phyloP scores from a whole-genome alignment of 2,329 filamentous ascomycete species.

The Arachnomyces sp. region DNA sequence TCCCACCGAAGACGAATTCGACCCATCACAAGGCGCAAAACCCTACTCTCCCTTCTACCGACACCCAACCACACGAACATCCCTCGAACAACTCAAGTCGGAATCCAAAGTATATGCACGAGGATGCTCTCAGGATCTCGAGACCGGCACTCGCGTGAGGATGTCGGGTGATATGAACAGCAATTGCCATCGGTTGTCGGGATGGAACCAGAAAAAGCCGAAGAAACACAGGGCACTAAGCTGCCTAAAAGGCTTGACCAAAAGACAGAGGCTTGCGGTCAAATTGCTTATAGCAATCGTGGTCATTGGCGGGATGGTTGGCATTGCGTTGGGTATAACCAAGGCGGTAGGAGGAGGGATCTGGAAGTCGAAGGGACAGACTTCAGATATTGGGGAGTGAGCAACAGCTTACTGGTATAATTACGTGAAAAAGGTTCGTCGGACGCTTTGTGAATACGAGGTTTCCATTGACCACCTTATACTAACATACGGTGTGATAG shows the following conservation, averaged over 20 bases:
- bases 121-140: not conserved
- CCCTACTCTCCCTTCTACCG: conserved; percentile 39
- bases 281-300: conserved; percentile 36
- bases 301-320: conserved; percentile 36
- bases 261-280: conserved; percentile 29
- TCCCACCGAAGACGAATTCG: conserved; percentile 22
- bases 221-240: conserved; percentile 18
- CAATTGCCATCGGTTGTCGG: conserved; percentile 3
- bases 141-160: conserved; percentile 10
- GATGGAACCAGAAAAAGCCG: conserved; percentile 8
- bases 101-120: conserved; percentile 9
- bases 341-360: conserved; percentile 37
- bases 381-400: conserved; percentile 18
- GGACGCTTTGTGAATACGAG: not conserved
- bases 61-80: conserved; percentile 28
- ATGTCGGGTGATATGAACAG: conserved; percentile 9
- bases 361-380: conserved; percentile 30
- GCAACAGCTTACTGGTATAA: not conserved
- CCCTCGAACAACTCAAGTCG: conserved; percentile 19
- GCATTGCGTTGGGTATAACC: conserved; percentile 39
- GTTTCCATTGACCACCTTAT: not conserved
- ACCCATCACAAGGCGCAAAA: conserved; percentile 33
- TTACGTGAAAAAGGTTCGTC: too few species aligned
- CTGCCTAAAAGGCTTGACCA: conserved; percentile 28
- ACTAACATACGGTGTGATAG: too few species aligned